These are phyloP conservation scores for Solanum sejunctum DNA, from an alignment of 257 asterid genomes.

Conservation along the genomic window DNA sequence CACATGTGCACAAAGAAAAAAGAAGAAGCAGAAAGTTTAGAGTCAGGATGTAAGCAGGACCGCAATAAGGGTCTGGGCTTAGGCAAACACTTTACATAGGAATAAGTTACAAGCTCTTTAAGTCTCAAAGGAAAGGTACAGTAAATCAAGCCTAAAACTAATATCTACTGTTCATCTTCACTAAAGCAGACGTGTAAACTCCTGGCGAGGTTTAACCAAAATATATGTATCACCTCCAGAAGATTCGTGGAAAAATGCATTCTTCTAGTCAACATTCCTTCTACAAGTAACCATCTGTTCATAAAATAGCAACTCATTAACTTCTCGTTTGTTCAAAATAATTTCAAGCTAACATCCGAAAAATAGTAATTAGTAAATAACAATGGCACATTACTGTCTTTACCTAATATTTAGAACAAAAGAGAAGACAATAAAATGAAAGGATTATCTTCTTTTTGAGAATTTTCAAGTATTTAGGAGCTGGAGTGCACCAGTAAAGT, in stretches of 20 bases:
- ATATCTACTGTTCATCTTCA: background rate
- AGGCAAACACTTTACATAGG: background rate
- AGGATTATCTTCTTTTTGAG: background rate
- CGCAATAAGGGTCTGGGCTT: background rate
- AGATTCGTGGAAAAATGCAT: constrained; percentile 4
- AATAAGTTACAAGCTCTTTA: background rate
- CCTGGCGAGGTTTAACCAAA: background rate
- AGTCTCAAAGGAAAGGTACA: background rate
- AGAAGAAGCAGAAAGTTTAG: background rate
- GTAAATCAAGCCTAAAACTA: background rate
- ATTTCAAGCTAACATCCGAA: background rate
- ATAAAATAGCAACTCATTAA: background rate
- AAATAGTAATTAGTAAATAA: background rate
- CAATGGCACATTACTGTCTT: background rate
- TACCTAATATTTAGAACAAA: background rate
- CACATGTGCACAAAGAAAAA: background rate
- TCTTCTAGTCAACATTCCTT: constrained; percentile 6
- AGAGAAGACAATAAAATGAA: background rate
- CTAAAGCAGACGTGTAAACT: background rate
- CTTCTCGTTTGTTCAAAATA: background rate
- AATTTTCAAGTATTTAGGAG: background rate
- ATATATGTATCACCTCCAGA: background rate
- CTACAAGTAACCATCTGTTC: constrained; percentile 20
- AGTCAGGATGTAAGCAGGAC: background rate
- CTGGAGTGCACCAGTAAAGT: background rate